Base-by-base conservation (phyloP, 2,329 filamentous ascomycete species). In the Cryphonectria naterciae region DNA sequence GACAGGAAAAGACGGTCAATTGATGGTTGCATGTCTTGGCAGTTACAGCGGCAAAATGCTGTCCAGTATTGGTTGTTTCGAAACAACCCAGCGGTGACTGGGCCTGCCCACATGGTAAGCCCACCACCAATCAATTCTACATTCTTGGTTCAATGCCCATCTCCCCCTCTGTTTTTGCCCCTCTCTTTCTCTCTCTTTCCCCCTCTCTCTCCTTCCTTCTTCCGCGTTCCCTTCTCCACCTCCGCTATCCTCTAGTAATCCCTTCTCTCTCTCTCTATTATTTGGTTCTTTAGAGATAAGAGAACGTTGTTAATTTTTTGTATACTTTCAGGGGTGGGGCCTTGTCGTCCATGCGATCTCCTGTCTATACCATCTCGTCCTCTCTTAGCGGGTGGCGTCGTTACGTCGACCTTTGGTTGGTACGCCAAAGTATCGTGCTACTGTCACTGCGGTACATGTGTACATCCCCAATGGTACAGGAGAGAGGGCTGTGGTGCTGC, bases 41-140 rank as follows among this genome's bases (percentile, higher is more conserved):
- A 65, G 63, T 25, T 41, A 43, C 63, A 65, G 63, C 63, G 63
- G 63, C 43, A 65, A 65, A 28, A 49, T 35, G 43, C n/a, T 52
- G 41, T 13, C 63, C 25, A 37, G 63, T 19, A 65, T 65, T 65
- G 63, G 63, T 35, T 65, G 63, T 65, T 65, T 65, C 63, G 43
- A 65, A 65, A 65, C 63, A 13, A 41, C 22, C 46, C 37, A 19
- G 11, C 39, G 39, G 25, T 64, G 61, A 64, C 41, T 22, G 46
- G 61, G 39, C 61, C 37, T 25, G 17, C 13, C 37, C 41, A 28
- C 39, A 32, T 39, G 54, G 54, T 58, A 17, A 8, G 54, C 25
- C 37, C 61, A 64, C 37, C 37, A 28, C 61, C 61, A 64, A 64
- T 64, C 61, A 35, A 58, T 58, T 32, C 13, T 17, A 5, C 2